A percentile compares a stretch with the other conserved stretches of the same genome.
Conservation (phyloP, 164 flowering plant genomes). For the Stephania cephalantha region DNA sequence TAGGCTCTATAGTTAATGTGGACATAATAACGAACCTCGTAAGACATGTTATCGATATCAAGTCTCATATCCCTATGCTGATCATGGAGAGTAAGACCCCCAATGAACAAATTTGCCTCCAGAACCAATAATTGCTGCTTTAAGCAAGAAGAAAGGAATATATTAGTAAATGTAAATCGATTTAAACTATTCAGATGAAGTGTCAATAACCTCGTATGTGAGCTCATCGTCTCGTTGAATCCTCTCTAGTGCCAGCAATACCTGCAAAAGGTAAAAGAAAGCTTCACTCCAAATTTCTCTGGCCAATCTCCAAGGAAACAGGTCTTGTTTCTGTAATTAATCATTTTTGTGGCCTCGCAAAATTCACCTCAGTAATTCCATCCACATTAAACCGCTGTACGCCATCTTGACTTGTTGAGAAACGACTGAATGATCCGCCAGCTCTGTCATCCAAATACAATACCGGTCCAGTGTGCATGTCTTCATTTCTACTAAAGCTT, state of each 20-base stretch:
- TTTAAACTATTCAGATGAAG: constrained; percentile 5
- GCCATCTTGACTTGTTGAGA: constrained; percentile 36
- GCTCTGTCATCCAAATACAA: constrained; percentile 36
- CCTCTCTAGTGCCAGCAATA: constrained; percentile 78
- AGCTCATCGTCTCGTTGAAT: constrained; percentile 83
- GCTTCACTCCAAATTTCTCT: background rate
- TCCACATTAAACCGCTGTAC: constrained; percentile 46
- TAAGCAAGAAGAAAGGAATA: background rate
- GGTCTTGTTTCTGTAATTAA: background rate
- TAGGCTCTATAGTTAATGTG: too few species aligned
- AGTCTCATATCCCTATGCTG: constrained; percentile 96
- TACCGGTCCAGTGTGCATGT: constrained; percentile 22
- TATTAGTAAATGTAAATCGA: constrained; percentile 5
- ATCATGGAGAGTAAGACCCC: constrained; percentile 64
- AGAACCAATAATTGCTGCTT: constrained; percentile 70
- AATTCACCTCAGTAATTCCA: constrained; percentile 76
- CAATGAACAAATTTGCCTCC: constrained; percentile 66
- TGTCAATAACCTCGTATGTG: constrained; percentile 62
- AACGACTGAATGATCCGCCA: constrained; percentile 23
- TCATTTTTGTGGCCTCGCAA: background rate
- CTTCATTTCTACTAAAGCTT: constrained; percentile 34
- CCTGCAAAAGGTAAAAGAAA: constrained; percentile 32
- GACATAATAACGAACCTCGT: constrained; percentile 58
- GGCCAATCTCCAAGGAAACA: background rate
- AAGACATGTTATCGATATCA: constrained; percentile 97